Percentiles rank a stretch among this genome's conserved stretches.
Evolutionary conservation across 257 asterid species (phyloP).

Genomic region (Agastache rugosa): DNA sequence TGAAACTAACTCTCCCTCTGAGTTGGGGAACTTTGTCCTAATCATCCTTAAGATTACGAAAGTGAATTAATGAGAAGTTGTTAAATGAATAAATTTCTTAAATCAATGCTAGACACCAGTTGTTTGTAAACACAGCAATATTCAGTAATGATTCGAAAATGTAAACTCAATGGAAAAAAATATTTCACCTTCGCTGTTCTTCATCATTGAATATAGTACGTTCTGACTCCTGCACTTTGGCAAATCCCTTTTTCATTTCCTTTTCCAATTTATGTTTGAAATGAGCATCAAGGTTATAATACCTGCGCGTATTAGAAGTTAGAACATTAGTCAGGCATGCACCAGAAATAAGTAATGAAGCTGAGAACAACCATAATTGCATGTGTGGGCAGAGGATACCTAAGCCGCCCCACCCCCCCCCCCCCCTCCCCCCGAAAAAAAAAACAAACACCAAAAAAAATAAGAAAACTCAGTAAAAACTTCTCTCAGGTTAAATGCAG

Average conservation of each 20-base stretch:
- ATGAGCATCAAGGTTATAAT: constrained; percentile 83
- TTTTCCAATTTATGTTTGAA: constrained; percentile 67
- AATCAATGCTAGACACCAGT: not conserved
- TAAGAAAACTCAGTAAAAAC: too few relatives aligned
- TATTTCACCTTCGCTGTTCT: constrained; percentile 79
- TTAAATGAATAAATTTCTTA: not conserved
- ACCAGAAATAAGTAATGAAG: constrained; percentile 18
- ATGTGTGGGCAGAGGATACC: constrained; percentile 20
- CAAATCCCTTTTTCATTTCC: constrained; percentile 67
- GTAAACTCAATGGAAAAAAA: not conserved
- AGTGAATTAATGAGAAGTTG: not conserved
- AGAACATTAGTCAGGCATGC: constrained; percentile 24
- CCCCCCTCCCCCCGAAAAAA: too few relatives aligned
- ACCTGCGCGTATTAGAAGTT: constrained; percentile 56
- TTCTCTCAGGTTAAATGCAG: too few relatives aligned
- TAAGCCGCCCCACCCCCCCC: too few relatives aligned
- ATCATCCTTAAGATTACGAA: not conserved
- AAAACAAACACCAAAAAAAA: too few relatives aligned
- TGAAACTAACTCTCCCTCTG: not conserved
- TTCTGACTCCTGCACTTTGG: constrained; percentile 62
- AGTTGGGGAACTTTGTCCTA: constrained; percentile 4
- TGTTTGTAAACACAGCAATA: constrained; percentile 11
- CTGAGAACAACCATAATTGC: constrained; percentile 14
- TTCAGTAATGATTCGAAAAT: constrained; percentile 22
- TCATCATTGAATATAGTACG: constrained; percentile 90